Evolutionary conservation across 2,329 filamentous ascomycete genomes (phyloP), one percentile per base, ranked within the genome.

Genomic region (Clonostachys byssicola): DNA sequence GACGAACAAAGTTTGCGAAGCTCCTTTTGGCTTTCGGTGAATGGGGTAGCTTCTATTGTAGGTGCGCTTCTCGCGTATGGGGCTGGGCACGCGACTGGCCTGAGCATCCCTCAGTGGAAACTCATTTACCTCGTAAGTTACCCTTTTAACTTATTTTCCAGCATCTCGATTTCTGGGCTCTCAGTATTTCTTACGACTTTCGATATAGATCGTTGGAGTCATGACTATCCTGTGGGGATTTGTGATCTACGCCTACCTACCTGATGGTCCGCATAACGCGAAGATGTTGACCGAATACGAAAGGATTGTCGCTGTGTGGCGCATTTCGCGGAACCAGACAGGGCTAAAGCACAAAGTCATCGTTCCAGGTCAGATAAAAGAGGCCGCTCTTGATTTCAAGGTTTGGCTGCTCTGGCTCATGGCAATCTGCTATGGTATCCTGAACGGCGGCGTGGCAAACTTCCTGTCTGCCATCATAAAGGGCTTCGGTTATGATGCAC

Each of bases 1-100:
- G 68, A 72, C 4, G 78, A 87, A 54, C 83, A 86, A 54, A 81
- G 83, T 0, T 68, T 79, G 4, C 69, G 81, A 1, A 81, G 83
- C 43, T 78, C 77, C 2, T 63, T 78, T 0, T 84, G 79, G 78
- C 83, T 79, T 56, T 72, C 74, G 0, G 79, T 77, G 33, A 82
- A 82, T 42, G 81, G 81, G 0, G 59, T 81, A 6, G 80, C 77
- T 2, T 79, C 81, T 34, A 78, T 80, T 1, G 70, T 81, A 0
- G 80, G 80, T 43, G 79, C 79, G 0, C 55, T 70, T 9, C 63
- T 67, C 16, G 66, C 23, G 8, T 30, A 30, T 30, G 23, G 23
- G 23, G 23, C 23, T 30, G 23, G 23, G 23, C 23, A 30, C 23
- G 23, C 23, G 23, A 30, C 23, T 30, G 23, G 23, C 23, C 23